Evolutionary conservation across 1,139 yeast species (phyloP).

Genomic region (Pichia sp.): DNA sequence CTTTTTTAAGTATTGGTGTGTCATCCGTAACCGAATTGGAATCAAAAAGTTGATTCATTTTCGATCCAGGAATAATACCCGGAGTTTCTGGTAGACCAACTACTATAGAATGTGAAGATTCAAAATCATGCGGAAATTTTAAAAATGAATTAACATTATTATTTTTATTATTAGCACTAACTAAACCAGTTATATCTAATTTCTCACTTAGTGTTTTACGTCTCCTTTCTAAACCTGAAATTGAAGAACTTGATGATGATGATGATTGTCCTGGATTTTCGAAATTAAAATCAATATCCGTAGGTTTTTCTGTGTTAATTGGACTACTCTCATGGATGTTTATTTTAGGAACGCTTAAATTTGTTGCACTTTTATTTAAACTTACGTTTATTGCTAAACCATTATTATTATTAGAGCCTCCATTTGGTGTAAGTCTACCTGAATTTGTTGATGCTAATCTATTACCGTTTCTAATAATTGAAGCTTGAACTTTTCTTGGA

Average conservation of each 20-base stretch:
- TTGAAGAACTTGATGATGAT: neutral
- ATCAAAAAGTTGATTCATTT: conserved; percentile 12
- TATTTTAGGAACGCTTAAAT: conserved; percentile 10
- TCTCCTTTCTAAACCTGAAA: conserved; percentile 9
- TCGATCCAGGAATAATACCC: conserved; percentile 18
- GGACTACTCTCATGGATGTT: conserved; percentile 13
- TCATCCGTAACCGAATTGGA: neutral
- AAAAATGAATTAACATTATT: neutral
- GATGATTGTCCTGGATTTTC: neutral
- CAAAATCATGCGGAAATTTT: conserved; percentile 3
- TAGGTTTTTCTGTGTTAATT: conserved; percentile 3
- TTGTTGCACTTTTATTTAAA: conserved; percentile 2
- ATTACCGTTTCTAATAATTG: conserved; percentile 15
- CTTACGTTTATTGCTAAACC: conserved; percentile 1
- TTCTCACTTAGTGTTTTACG: conserved; percentile 15
- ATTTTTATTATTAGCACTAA: neutral
- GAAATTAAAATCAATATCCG: neutral
- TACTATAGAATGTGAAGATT: neutral
- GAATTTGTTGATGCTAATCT: conserved; percentile 12
- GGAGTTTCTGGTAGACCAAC: conserved; percentile 16
- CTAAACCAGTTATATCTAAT: conserved; percentile 8
- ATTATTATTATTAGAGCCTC: neutral
- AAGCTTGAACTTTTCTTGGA: conserved; percentile 16
- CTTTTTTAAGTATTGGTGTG: neutral
- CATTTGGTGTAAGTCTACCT: conserved; percentile 13